Percentiles rank a stretch among this genome's conserved stretches.
Evolutionary conservation across 129 eudicot genomes (phyloP).

Genomic region (Arctium lappa): DNA sequence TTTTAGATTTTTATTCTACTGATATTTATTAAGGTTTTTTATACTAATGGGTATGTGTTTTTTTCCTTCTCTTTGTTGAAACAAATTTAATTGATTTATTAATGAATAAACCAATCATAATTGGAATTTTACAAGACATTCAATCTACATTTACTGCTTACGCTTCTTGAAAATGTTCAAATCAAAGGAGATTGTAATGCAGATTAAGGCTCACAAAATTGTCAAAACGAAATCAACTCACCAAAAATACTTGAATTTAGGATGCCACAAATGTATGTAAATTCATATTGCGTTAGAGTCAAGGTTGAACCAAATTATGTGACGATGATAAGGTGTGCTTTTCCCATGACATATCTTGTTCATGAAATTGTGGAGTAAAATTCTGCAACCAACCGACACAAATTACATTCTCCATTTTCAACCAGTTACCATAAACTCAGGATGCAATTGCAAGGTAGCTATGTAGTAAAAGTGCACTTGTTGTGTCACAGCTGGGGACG

Average conservation of each 20-base stretch:
- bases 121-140: neutral
- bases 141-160: neutral
- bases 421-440: neutral
- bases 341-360: neutral
- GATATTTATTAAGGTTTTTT: neutral
- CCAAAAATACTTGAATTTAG: neutral
- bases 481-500: neutral
- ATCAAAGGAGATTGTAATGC: neutral
- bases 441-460: neutral
- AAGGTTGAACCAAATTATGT: neutral
- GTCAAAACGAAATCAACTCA: no score
- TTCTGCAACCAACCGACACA: neutral
- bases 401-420: neutral
- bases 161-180: neutral
- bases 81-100: neutral
- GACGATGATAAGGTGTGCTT: neutral
- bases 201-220: no score
- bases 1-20: neutral
- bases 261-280: neutral
- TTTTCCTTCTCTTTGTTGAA: neutral
- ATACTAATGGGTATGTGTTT: neutral
- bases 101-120: neutral
- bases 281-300: neutral
- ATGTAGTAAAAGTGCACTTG: neutral
- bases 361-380: neutral